Base-by-base conservation (phyloP, 2,329 filamentous ascomycete species). In the Macrophomina tecta region DNA sequence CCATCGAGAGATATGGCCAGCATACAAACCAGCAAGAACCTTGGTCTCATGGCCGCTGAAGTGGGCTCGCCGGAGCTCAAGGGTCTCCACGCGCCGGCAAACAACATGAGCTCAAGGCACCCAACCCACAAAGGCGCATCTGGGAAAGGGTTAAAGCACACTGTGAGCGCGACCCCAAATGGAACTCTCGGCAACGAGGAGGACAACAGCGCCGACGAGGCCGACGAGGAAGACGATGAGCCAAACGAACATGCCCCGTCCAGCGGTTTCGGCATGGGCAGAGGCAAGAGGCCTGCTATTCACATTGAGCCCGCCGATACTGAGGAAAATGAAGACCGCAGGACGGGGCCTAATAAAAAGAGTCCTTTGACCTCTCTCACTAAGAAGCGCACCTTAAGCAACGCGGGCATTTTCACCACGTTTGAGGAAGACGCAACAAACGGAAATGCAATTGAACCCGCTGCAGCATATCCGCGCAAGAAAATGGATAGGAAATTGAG, bases 361-460 rank as follows among this genome's bases (percentile, higher is more conserved):
- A 16, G 16, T n/a, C 49, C 72, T 49, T 72, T 74, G 23, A 65
- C 74, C 51, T 70, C 74, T 28, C 73, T 70, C 68, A 70, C 69
- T 53, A 79, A 79, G 69, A 79, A 79, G 67, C 77, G 78, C 53
- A 77, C 76, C 34, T 76, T 74, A 68, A 80, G 78, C 72, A 78
- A 76, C 60, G 70, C 79, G 11, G 79, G 77, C 56, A 78, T 75
- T 70, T 78, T 72, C 16, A 78, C 77, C 5, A 69, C 78, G 7
- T 69, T 79, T 52, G 72, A 70, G 36, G 52, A 55, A 11, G 74
- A 77, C 23, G 71, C 74, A 45, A 69, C 70, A 42, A 69, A 36
- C 36, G 65, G 68, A n/a, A 45, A 66, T n/a, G 61, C 61, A 28
- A 34, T n/a, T 9, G 14, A 62, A 46, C 18, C 34, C 16, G 5